phyloP scores from a whole-genome alignment of 345 rosid species.

The Gossypium turneri region DNA sequence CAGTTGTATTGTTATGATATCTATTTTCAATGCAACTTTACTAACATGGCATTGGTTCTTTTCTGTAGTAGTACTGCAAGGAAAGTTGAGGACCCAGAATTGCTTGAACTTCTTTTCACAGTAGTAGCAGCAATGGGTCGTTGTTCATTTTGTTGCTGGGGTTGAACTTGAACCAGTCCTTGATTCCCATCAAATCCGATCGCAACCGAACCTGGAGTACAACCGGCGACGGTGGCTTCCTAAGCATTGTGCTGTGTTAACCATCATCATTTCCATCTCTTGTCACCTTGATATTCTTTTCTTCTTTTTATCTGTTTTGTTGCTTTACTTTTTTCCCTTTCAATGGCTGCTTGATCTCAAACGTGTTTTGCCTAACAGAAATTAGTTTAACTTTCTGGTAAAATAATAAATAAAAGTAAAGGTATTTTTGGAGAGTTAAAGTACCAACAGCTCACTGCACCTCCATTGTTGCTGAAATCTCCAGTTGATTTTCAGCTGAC shows the following conservation, averaged over 20 bases:
- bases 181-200: conserved; percentile 13
- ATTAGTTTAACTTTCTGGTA: too few species aligned
- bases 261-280: conserved; percentile 36
- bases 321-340: neutral
- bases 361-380: too few species aligned
- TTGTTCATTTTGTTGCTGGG: conserved; percentile 24
- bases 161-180: conserved; percentile 29
- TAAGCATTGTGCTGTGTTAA: too few species aligned
- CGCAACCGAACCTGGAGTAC: conserved; percentile 22
- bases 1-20: conserved; percentile 1
- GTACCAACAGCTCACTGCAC: too few species aligned
- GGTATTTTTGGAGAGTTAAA: too few species aligned
- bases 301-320: neutral
- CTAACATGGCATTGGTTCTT: conserved; percentile 16
- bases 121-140: conserved; percentile 36
- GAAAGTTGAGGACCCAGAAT: conserved; percentile 90
- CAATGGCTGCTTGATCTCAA: conserved; percentile 11
- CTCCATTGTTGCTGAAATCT: too few species aligned
- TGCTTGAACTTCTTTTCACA: conserved; percentile 82
- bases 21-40: neutral
- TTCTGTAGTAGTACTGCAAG: conserved; percentile 75
- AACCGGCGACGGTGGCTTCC: conserved; percentile 19
- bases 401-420: too few species aligned
- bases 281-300: neutral
- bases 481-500: too few species aligned